Conservation (phyloP, 768 basidiomycete genomes). For the Lactarius deliciosus region DNA sequence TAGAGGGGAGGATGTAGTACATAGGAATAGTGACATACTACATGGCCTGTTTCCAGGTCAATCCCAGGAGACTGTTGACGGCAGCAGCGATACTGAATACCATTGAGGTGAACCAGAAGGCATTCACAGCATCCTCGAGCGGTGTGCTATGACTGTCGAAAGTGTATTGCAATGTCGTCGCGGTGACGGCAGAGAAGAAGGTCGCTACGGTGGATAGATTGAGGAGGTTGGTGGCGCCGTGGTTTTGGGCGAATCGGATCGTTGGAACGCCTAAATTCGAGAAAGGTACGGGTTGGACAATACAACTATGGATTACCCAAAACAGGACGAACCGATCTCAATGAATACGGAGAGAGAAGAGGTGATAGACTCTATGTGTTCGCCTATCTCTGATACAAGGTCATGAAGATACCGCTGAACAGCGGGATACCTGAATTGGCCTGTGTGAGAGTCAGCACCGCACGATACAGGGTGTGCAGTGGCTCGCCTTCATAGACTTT, state of each 20-base stretch:
- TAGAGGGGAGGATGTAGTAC: slow-evolving; percentile 5
- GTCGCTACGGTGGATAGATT: slow-evolving; percentile 77
- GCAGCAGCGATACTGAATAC: slow-evolving; percentile 78
- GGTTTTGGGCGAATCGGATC: slow-evolving; percentile 74
- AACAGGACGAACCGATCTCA: slow-evolving; percentile 58
- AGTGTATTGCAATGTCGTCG: slow-evolving; percentile 70
- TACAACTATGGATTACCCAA: slow-evolving; percentile 8
- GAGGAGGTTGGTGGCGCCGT: slow-evolving; percentile 65
- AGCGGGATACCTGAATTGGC: slow-evolving; percentile 69
- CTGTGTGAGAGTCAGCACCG: slow-evolving; percentile 37
- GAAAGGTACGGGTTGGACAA: neutral
- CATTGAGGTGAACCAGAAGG: slow-evolving; percentile 72
- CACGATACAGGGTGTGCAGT: neutral
- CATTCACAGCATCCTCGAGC: slow-evolving; percentile 57
- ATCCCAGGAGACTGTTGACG: slow-evolving; percentile 71
- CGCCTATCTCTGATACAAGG: slow-evolving; percentile 69
- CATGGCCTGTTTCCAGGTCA: slow-evolving; percentile 82
- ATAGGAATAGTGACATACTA: slow-evolving; percentile 52
- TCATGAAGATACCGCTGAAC: slow-evolving; percentile 77
- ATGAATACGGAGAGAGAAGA: slow-evolving; percentile 70
- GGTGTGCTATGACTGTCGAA: slow-evolving; percentile 43
- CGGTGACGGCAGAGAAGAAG: slow-evolving; percentile 75
- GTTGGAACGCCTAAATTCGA: slow-evolving; percentile 61
- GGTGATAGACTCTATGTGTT: slow-evolving; percentile 69
- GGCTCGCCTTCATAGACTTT: slow-evolving; percentile 57